Evolutionary conservation across 495 filamentous ascomycete genomes (phyloP), one percentile per base, ranked within the genome.

Genomic region (Xylaria bambusicola): DNA sequence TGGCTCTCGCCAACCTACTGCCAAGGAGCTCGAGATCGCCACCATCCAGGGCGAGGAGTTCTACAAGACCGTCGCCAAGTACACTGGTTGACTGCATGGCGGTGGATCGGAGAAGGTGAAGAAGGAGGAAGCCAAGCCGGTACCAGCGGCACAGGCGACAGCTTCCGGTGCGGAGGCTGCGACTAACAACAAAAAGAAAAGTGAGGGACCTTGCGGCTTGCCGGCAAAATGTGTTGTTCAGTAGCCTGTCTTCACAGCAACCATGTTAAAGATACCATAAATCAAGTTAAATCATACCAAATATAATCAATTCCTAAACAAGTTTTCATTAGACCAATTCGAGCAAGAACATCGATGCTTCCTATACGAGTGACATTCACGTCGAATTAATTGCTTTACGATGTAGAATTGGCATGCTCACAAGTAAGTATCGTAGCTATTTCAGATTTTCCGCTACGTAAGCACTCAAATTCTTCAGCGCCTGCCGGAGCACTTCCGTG

Each of bases 41-140:
- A 80, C 77, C 52, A 81, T 76, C 62, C 94, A 98, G 77, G 94
- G 95, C 70, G 85, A 90, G 80, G 72, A 80, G 53, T 99, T 98
- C 81, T 97, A 92, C 76, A 79, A 88, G 75, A 77, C 82, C 64
- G 84, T 97, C 56, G 69, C 84, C 66, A 91, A 89, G 80, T 83
- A 83, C 72, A 82, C 77, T 63, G 88, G 88, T 72, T 98, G 91
- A 96, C 89, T 96, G 77, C 83, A 91, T 88, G 88, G 78, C 58
- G 74, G 82, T 63, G 63, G 71, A 17, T 58, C 55, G 31, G 68
- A 58, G 44, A 66, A 66, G 46, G 48, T 49, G 6, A 62, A 42
- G 36, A 40, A 51, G 31, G 31, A 48, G 13, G 26, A 29, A 8
- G 27, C 52, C 9, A 38, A 61, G 2, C 15, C 61, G 0, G 20